A percentile compares a stretch with the other conserved stretches of the same genome.
Conservation (phyloP, 345 rosid genomes). For the Trapa incisa region DNA sequence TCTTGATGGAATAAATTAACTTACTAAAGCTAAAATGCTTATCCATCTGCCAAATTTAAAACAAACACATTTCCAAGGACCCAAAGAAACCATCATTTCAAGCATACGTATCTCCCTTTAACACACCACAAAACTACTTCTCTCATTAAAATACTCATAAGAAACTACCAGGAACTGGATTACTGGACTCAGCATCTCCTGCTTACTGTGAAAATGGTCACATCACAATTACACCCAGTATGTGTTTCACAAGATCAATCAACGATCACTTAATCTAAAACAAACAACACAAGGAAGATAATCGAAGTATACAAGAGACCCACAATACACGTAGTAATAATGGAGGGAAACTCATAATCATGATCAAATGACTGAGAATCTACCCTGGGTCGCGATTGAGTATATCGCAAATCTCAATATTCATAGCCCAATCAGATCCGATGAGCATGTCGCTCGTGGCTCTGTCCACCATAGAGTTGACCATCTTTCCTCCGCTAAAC, state of each 20-base stretch:
- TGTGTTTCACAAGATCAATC: background rate
- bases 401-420: slow-evolving; percentile 99
- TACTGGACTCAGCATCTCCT: too few relatives aligned
- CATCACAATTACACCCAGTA: background rate
- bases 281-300: background rate
- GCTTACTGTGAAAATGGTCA: background rate
- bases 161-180: too few relatives aligned
- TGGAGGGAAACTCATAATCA: background rate
- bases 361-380: slow-evolving; percentile 9
- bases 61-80: background rate
- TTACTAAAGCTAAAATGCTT: background rate
- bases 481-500: slow-evolving; percentile 45
- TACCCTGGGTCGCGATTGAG: slow-evolving; percentile 93
- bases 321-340: background rate
- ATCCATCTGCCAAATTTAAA: background rate
- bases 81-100: background rate
- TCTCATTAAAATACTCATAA: background rate
- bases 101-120: background rate
- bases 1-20: background rate
- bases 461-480: slow-evolving; percentile 93
- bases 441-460: slow-evolving; percentile 98
- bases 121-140: background rate
- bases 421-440: slow-evolving; percentile 99
- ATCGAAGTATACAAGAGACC: background rate
- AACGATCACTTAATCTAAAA: background rate